Evolutionary conservation across 2,329 filamentous ascomycete species (phyloP), one percentile per base, ranked within the genome.

Genomic region (Diaporthe amygdali): DNA sequence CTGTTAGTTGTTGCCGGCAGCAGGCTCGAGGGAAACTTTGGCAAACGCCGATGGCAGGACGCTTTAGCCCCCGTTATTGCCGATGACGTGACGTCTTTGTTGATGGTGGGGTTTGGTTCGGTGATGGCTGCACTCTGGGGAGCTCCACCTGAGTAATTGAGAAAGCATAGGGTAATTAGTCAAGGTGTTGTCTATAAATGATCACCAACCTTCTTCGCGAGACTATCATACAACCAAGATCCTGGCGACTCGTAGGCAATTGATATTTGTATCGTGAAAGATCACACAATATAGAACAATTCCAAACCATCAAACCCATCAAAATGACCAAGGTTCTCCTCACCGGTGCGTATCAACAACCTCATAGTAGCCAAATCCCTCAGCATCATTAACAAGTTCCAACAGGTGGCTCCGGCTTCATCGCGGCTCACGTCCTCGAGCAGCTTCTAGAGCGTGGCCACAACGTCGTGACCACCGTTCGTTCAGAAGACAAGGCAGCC

Each of bases 401-500:
- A 61, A 67, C 68, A 85, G 85, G 85, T 72, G 85, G 85, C 75
- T 86, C 85, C 49, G 85, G 85, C 82, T 87, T 87, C 78, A 87
- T 87, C 75, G 85, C 85, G 75, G 82, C 87, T 66, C 88, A 90
- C 77, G 84, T 88, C 72, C 83, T 90, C 51, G 84, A 89, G 64
- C 83, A 86, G 73, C 86, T 90, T 32, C 82, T 90, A 61, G 77
- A 83, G 74, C 79, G 82, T 73, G 84, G 85, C 69, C 83, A 89
- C 78, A 79, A 81, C 27, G 87, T 90, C 55, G 81, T 89, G 72
- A 89, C 87, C 46, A 90, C 88, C 0, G 87, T 90, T 67, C 85
- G 88, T 55, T 84, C 83, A 55, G 83, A 89, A 73, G 82, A 84
- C 56, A 90, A 90, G 77, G 88, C 88, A 22, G 75, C 82, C 54